These are phyloP conservation scores for Annulohypoxylon moriforme DNA, from an alignment of 495 filamentous ascomycete species.

Conservation along the genomic window DNA sequence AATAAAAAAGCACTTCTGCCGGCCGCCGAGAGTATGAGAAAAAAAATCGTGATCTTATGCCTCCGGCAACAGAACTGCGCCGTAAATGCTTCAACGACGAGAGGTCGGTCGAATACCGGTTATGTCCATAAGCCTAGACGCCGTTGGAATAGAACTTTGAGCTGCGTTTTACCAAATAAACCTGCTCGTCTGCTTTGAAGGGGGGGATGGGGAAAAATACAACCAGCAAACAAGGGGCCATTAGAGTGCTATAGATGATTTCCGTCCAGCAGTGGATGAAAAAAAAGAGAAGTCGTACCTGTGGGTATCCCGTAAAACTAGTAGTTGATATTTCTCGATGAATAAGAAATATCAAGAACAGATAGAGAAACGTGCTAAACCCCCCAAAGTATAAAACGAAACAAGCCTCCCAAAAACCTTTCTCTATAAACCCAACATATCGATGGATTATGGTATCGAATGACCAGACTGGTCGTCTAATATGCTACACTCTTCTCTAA, in stretches of 20 bases:
- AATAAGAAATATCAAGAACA: slow-evolving; percentile 19
- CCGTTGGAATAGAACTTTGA: slow-evolving; percentile 31
- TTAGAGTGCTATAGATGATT: slow-evolving; percentile 25
- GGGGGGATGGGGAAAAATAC: slow-evolving; percentile 16
- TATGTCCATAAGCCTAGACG: slow-evolving; percentile 36
- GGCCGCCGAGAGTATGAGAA: slow-evolving; percentile 18
- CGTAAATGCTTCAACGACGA: slow-evolving; percentile 38
- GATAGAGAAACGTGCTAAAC: slow-evolving; percentile 17
- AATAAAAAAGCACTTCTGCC: slow-evolving; percentile 24
- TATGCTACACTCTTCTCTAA: slow-evolving; percentile 33
- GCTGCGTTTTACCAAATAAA: neutral
- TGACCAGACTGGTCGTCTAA: slow-evolving; percentile 30
- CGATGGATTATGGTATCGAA: slow-evolving; percentile 21
- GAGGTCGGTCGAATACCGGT: slow-evolving; percentile 27
- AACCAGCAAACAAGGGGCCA: slow-evolving; percentile 17
- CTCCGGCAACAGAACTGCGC: slow-evolving; percentile 33
- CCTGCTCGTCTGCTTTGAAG: slow-evolving; percentile 5
- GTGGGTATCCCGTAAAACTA: slow-evolving; percentile 39
- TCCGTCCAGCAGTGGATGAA: slow-evolving; percentile 36
- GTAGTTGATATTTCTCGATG: slow-evolving; percentile 23
- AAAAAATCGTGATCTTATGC: slow-evolving; percentile 27
- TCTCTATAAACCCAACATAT: slow-evolving; percentile 28
- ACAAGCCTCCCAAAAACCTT: slow-evolving; percentile 19
- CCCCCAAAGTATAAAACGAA: slow-evolving; percentile 14
- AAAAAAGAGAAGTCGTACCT: slow-evolving; percentile 24